Conservation (phyloP, 2,329 filamentous ascomycete genomes). For the Oidium heveae region DNA sequence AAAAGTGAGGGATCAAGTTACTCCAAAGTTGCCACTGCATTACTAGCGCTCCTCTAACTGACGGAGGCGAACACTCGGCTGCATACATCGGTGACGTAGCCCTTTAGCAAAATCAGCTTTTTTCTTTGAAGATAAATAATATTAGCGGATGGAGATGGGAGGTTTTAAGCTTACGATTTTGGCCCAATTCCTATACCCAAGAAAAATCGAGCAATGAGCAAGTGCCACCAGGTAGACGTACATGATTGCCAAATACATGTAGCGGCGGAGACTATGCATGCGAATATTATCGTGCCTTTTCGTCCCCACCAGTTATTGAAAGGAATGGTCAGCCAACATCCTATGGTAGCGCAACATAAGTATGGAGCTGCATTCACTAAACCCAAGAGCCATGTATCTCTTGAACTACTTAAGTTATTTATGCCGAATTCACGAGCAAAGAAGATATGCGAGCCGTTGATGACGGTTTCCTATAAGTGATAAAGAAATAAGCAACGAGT, state of each 20-base stretch:
- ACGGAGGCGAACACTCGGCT: constrained; percentile 26
- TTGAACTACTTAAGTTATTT: constrained; percentile 11
- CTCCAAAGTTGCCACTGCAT: constrained; percentile 65
- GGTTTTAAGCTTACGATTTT: constrained; percentile 12
- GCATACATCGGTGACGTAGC: constrained; percentile 20
- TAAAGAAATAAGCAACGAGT: not conserved
- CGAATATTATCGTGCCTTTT: constrained; percentile 37
- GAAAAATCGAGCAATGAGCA: constrained; percentile 29
- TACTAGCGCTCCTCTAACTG: constrained; percentile 29
- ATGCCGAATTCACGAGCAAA: constrained; percentile 22
- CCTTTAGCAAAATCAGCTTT: constrained; percentile 6
- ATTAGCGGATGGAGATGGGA: not conserved
- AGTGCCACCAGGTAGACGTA: constrained; percentile 30
- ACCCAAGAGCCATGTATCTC: constrained; percentile 30
- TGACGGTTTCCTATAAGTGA: constrained; percentile 12
- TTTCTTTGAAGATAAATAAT: not conserved
- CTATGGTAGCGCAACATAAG: constrained; percentile 24
- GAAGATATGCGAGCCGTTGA: constrained; percentile 20
- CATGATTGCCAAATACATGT: constrained; percentile 34
- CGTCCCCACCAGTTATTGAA: constrained; percentile 32
- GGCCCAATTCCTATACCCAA: constrained; percentile 36
- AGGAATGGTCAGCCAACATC: constrained; percentile 35
- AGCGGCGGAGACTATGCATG: constrained; percentile 34
- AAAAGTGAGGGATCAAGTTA: not conserved
- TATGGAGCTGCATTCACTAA: constrained; percentile 26